Evolutionary conservation across 345 rosid genomes (phyloP), one percentile per base, ranked within the genome.

Genomic region (Theobroma cacao): DNA sequence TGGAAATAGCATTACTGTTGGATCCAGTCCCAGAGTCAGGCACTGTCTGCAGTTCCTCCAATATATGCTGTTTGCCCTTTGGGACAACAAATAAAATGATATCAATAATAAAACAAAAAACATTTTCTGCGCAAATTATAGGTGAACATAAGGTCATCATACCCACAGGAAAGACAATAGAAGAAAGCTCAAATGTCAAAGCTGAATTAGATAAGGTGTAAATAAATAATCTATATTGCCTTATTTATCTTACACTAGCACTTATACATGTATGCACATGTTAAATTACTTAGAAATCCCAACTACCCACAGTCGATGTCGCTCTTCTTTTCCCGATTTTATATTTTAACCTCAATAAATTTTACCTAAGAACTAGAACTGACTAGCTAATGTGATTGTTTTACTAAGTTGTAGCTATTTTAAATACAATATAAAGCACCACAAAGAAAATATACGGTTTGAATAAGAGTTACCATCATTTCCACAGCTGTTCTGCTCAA

Each of bases 381-480:
- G 26, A 13, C 56, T 13, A 48, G 17, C 1, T 18, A 20, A 50
- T 48, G 3, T 31, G 8, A 47, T 69, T 26, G 38, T 69, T 71
- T 31, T 9, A 50, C 30, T 2, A 71, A 31, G 60, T 31, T 28
- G 17, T 47, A 30, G 74, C 20, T 28, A 47, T 8, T 47, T 47
- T 48, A 69, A 69, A 69, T 53, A 28, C 73, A 17, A 67, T 24
- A 70, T 3, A 69, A 69, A 47, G 55, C 28, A 69, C 28, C 58
- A 48, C 2, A 48, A 70, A 13, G 47, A 38, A 63, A n/a, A 53
- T 31, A 50, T 48, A 14, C 31, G 36, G 30, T n/a, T 72, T 55
- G 31, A 68, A 71, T 41, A 78, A 67, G 68, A 47, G 36, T 71
- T 87, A 91, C 98, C 94, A 83, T 80, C 31, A 77, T 59, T 72